phyloP scores from a whole-genome alignment of 1,284 basidiomycete genomes.

The Tilletia caries region DNA sequence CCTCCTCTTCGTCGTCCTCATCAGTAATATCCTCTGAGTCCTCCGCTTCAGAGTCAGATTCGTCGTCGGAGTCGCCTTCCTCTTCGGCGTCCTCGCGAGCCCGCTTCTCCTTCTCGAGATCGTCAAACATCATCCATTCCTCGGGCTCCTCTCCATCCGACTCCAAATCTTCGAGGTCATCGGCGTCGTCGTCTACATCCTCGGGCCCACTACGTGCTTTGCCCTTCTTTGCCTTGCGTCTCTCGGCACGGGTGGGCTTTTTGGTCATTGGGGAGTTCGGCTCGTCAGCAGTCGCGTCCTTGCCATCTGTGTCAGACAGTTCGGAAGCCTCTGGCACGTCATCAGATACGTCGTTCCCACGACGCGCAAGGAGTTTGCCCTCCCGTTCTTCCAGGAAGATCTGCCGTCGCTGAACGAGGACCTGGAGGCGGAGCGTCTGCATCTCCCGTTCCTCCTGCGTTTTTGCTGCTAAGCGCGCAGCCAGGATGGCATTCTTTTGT shows the following conservation, averaged over 20 bases:
- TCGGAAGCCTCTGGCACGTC: not conserved
- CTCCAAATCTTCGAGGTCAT: not conserved
- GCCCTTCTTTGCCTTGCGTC: not conserved
- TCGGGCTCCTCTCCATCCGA: not conserved
- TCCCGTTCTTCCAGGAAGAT: not conserved
- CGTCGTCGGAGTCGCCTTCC: constrained; percentile 5
- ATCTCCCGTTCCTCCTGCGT: not conserved
- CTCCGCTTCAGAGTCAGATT: not conserved
- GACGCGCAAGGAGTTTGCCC: not conserved
- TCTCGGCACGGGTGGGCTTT: too few species aligned
- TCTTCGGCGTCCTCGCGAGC: not conserved
- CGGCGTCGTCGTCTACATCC: not conserved
- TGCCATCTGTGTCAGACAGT: too few species aligned
- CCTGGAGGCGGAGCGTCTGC: not conserved
- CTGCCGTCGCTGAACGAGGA: constrained; percentile 1
- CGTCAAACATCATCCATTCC: constrained; percentile 13
- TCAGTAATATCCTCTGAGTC: not conserved
- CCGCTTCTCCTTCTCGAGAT: constrained; percentile 1
- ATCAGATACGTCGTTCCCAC: not conserved
- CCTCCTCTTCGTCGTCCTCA: not conserved
- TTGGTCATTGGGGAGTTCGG: not conserved
- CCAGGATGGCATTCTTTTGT: not conserved
- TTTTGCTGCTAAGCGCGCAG: not conserved
- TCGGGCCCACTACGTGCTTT: not conserved
- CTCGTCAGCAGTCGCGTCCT: not conserved